These are phyloP conservation scores for Schwanniomyces vanrijiae DNA, from an alignment of 805 yeast genomes.

Conservation along the genomic window DNA sequence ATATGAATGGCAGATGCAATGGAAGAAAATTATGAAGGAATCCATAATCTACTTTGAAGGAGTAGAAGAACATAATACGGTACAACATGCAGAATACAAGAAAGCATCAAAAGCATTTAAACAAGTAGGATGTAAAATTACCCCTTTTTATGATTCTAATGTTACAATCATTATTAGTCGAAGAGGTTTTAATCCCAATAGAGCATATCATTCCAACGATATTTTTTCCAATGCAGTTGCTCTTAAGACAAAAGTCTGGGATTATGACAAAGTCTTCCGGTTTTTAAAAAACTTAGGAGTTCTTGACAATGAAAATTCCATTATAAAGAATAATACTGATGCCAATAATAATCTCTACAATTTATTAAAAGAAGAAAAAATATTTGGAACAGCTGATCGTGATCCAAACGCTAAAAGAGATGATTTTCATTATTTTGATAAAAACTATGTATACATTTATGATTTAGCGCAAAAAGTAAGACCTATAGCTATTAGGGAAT, in stretches of 20 bases:
- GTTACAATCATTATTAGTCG: slow-evolving; percentile 77
- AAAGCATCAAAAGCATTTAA: slow-evolving; percentile 45
- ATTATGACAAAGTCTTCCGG: slow-evolving; percentile 77
- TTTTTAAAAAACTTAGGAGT: slow-evolving; percentile 65
- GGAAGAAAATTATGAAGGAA: slow-evolving; percentile 61
- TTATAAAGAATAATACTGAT: slow-evolving; percentile 5
- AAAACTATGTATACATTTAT: slow-evolving; percentile 69
- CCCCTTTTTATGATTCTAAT: slow-evolving; percentile 51
- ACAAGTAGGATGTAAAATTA: slow-evolving; percentile 48
- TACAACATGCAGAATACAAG: slow-evolving; percentile 37
- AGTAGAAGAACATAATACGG: slow-evolving; percentile 35
- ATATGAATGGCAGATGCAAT: slow-evolving; percentile 61
- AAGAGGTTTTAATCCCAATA: slow-evolving; percentile 45
- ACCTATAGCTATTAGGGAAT: slow-evolving; percentile 82
- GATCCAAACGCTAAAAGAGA: slow-evolving; percentile 84
- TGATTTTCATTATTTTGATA: slow-evolving; percentile 78
- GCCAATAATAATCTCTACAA: slow-evolving; percentile 32
- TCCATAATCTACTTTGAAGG: slow-evolving; percentile 65
- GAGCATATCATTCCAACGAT: slow-evolving; percentile 52
- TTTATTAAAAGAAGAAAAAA: slow-evolving; percentile 77
- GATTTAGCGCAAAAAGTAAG: slow-evolving; percentile 76
- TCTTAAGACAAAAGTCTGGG: slow-evolving; percentile 79
- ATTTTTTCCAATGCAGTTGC: slow-evolving; percentile 63
- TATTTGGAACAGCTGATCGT: slow-evolving; percentile 84
- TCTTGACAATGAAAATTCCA: slow-evolving; percentile 27